phyloP scores from a whole-genome alignment of 345 rosid genomes.

The Eucalyptus microcorys region DNA sequence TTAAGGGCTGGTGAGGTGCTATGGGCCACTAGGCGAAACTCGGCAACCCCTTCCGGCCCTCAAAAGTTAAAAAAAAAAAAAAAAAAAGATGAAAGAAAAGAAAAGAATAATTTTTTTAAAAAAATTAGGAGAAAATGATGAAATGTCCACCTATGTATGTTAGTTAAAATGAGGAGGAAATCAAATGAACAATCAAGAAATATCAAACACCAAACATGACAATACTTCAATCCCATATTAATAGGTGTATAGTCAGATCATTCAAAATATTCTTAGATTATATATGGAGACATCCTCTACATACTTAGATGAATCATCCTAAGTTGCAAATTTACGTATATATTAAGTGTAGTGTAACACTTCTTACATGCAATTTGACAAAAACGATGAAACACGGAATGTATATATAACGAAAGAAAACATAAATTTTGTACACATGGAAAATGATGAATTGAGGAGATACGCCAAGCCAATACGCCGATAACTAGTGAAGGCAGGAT shows the following conservation, averaged over 20 bases:
- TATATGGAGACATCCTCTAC: background rate
- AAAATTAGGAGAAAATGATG: no score
- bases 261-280: background rate
- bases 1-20: no score
- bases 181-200: background rate
- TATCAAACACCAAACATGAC: background rate
- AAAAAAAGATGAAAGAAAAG: no score
- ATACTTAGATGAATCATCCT: background rate
- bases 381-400: background rate
- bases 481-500: background rate
- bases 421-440: background rate
- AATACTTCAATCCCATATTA: background rate
- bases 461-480: background rate
- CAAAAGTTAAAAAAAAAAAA: no score
- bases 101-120: no score
- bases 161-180: background rate
- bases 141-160: no score
- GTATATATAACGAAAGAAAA: background rate
- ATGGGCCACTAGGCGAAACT: no score
- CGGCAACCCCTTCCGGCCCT: no score
- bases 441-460: background rate
- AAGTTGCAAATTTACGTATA: background rate
- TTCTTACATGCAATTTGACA: background rate
- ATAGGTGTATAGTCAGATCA: background rate
- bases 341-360: background rate